phyloP scores from a whole-genome alignment of 2,329 filamentous ascomycete species.

The Penicillium sp. region DNA sequence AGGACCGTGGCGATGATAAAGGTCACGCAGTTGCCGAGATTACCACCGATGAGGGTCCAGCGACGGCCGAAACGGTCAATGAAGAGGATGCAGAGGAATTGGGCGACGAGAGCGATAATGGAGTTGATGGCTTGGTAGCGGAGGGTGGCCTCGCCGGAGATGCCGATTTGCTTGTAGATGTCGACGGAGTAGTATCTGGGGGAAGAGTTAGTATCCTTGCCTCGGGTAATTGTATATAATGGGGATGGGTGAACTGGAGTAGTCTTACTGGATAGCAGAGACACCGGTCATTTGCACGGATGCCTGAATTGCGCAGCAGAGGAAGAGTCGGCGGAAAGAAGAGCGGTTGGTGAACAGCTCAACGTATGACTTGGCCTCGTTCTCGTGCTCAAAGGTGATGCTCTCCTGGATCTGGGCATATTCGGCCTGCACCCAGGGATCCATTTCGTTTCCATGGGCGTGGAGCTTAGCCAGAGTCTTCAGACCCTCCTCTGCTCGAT shows the following conservation, averaged over 20 bases:
- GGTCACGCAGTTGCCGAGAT: constrained; percentile 69
- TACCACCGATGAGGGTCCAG: constrained; percentile 72
- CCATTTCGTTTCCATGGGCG: constrained; percentile 65
- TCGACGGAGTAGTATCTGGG: constrained; percentile 65
- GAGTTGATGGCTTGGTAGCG: constrained; percentile 77
- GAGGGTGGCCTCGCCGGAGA: constrained; percentile 65
- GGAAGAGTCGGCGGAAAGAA: constrained; percentile 71
- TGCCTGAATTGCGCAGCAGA: constrained; percentile 70
- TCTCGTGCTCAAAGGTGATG: constrained; percentile 68
- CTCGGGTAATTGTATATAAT: not conserved
- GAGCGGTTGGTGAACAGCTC: constrained; percentile 70
- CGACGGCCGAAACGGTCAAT: constrained; percentile 72
- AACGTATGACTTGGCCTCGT: constrained; percentile 69
- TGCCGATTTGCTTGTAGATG: constrained; percentile 72
- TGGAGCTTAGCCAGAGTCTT: constrained; percentile 70
- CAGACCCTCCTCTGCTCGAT: constrained; percentile 66
- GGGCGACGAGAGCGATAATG: constrained; percentile 69
- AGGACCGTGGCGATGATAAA: constrained; percentile 70
- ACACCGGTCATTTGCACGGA: constrained; percentile 78
- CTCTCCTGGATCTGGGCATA: constrained; percentile 70
- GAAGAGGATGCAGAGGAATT: constrained; percentile 67
- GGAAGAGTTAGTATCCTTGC: not conserved
- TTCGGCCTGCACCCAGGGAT: constrained; percentile 73
- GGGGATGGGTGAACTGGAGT: not conserved
- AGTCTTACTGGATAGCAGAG: constrained; percentile 64